Base-by-base conservation (phyloP, 1,284 basidiomycete genomes). In the Ceratobasidium sp. region DNA sequence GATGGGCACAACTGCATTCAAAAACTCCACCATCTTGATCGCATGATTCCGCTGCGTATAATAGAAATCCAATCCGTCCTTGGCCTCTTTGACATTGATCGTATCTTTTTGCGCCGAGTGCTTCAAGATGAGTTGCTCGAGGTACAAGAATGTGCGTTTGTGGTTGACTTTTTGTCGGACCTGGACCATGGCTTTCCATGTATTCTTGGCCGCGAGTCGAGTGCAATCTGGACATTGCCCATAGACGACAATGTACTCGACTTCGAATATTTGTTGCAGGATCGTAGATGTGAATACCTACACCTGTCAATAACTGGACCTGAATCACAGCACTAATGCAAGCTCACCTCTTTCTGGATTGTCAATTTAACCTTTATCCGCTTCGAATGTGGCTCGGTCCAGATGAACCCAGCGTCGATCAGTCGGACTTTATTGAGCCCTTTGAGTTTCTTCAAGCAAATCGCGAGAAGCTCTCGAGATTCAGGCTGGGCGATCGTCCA, bases 321-420 rank as follows among this genome's bases (percentile, higher is more conserved):
- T 47, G 40, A 29, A 47, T 27, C 31, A 38, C 20, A 32, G 13
- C 20, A 75, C 82, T 27, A 32, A 12, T 7, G 34, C 12, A 31
- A n/a, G 65, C 75, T 58, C 68, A 93, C 93, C 84, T 99, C 97
- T 82, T 99, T 98, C 81, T 99, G 97, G 67, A 99, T 96, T 0
- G 96, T 98, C 75, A 99, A 82, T 72, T 97, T 97, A 72, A 99
- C 89, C 62, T 94, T 87, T 72, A 99, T 79, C 58, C 97, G 86
- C 78, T 96, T 96, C 60, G 92, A 95, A 81, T 99, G 96, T 1
- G 96, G 96, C 77, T 99, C 97, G 8, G 96, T 99, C 96, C 97
- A 99, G 77, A 99, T 94, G 78, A 99, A 99, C 73, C 94, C 93
- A 0, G 96, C 96, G 73, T 99, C 96, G 40, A 97, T 97, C 49